Evolutionary conservation across 352 stramenopile genomes (phyloP).

Genomic region (Globisporangium cylindrosporum): DNA sequence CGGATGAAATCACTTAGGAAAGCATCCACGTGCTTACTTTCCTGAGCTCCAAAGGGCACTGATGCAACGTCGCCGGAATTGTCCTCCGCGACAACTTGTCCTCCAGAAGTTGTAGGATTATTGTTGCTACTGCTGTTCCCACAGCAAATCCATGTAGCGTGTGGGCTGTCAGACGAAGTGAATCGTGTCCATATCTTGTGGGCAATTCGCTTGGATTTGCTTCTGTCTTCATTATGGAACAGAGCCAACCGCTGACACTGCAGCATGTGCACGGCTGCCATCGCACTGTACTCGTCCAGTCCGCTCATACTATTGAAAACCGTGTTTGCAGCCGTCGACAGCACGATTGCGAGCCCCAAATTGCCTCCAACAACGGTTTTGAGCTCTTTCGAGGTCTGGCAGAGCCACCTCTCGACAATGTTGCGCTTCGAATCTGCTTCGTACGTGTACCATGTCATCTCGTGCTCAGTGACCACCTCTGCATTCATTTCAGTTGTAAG

Average conservation of each 20-base stretch:
- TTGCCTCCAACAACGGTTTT: conserved; percentile 18
- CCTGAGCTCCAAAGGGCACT: conserved; percentile 1
- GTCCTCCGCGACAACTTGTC: conserved; percentile 9
- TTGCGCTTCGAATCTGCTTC: conserved; percentile 41
- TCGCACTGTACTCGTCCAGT: conserved; percentile 20
- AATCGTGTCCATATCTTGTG: conserved; percentile 51
- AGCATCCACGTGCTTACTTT: conserved; percentile 24
- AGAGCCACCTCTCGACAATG: conserved; percentile 74
- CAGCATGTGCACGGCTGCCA: conserved; percentile 28
- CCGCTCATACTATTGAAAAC: conserved; percentile 12
- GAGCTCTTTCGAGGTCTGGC: conserved; percentile 30
- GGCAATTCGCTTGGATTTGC: conserved; percentile 19
- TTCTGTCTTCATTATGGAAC: conserved; percentile 32
- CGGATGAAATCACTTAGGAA: conserved; percentile 24
- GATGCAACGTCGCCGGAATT: conserved; percentile 17
- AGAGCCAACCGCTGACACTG: conserved; percentile 44
- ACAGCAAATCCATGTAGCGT: conserved; percentile 56
- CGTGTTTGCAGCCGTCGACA: conserved; percentile 26
- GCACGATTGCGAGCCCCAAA: conserved; percentile 29
- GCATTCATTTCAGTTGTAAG: conserved; percentile 30
- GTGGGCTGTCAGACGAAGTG: conserved; percentile 24
- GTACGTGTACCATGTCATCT: conserved; percentile 72
- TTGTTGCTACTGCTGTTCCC: conserved; percentile 11
- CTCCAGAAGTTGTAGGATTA: not conserved
- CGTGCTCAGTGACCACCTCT: conserved; percentile 30